Evolutionary conservation across 768 basidiomycete genomes (phyloP), one percentile per base, ranked within the genome.

Genomic region (Boletus pseudopeckii): DNA sequence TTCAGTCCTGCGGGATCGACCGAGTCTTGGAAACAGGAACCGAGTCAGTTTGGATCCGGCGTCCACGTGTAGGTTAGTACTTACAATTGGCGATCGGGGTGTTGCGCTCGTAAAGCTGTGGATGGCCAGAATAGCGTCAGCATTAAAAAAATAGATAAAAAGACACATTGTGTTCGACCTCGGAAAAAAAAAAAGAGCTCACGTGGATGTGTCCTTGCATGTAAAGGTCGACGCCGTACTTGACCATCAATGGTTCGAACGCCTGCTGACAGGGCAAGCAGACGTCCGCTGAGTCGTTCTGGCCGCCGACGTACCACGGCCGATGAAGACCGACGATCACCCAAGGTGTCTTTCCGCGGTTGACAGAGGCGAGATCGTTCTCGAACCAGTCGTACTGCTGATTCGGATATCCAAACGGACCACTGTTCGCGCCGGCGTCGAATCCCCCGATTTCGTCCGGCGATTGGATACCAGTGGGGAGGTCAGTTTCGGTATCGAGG

Each of bases 201-300:
- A 67, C 63, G 36, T 67, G 65, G 7, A 61, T 9, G 20, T 67
- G 66, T 39, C 66, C 66, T 28, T 68, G 64, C 66, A 67, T 61
- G 48, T 67, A 68, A 17, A 64, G 52, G 32, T 65, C 64, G 24
- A 68, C 64, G 33, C 59, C 66, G n/a, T 68, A 68, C 56, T 67
- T 68, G 43, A 68, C n/a, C 57, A 68, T 66, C 56, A 67, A 28
- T 24, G 66, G 66, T 42, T 67, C 66, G 38, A 67, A 67, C 10
- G 66, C 66, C 22, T 66, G 34, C 32, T 64, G 66, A 40, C 66
- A 67, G 0, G 45, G 5, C 54, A 50, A 18, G 50, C 66, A 67
- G 10, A n/a, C n/a, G n/a, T n/a, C n/a, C n/a, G 15, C 15, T 6
- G 59, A 59, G 33, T 5, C 1, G 36, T 57, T 61, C 48, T 54